Evolutionary conservation across 2,329 filamentous ascomycete genomes (phyloP).

Genomic region (Aciculosporium take): DNA sequence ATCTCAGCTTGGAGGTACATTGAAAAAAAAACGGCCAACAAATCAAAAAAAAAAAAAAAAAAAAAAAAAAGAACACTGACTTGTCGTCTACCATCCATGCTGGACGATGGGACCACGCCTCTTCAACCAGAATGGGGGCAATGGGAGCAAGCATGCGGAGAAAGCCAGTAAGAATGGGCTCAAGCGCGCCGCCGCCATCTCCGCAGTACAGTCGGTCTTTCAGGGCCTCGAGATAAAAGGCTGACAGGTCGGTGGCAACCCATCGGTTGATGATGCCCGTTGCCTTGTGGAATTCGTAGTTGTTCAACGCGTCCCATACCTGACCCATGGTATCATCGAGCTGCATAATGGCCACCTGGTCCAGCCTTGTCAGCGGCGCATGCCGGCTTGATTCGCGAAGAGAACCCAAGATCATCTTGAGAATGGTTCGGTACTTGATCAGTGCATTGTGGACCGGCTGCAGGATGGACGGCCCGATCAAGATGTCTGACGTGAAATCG

Average conservation of each 20-base stretch:
- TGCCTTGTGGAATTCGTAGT: constrained; percentile 72
- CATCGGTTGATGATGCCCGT: constrained; percentile 63
- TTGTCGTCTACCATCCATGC: constrained; percentile 39
- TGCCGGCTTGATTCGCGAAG: constrained; percentile 40
- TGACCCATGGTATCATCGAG: constrained; percentile 50
- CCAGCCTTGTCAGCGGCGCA: constrained; percentile 41
- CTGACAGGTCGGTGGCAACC: constrained; percentile 69
- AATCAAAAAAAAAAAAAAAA: constrained; percentile 7
- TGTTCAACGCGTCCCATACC: constrained; percentile 50
- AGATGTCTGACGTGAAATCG: constrained; percentile 80
- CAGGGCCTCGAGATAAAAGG: constrained; percentile 84
- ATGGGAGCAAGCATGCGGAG: constrained; percentile 69
- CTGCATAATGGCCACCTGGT: constrained; percentile 66
- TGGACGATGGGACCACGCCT: constrained; percentile 71
- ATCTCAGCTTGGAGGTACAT: neutral
- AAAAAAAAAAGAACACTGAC: constrained; percentile 16
- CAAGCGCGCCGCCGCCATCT: constrained; percentile 47
- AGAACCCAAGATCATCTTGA: constrained; percentile 81
- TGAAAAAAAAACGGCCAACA: neutral
- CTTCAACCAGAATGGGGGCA: constrained; percentile 71
- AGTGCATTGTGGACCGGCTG: constrained; percentile 61
- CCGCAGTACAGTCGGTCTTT: constrained; percentile 90
- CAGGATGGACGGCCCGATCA: constrained; percentile 65
- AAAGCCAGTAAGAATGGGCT: constrained; percentile 56
- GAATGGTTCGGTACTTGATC: constrained; percentile 75